Percentiles rank a stretch among this genome's conserved stretches.
Evolutionary conservation across 495 filamentous ascomycete genomes (phyloP).

Genomic region (Massariosphaeria phaeospora): DNA sequence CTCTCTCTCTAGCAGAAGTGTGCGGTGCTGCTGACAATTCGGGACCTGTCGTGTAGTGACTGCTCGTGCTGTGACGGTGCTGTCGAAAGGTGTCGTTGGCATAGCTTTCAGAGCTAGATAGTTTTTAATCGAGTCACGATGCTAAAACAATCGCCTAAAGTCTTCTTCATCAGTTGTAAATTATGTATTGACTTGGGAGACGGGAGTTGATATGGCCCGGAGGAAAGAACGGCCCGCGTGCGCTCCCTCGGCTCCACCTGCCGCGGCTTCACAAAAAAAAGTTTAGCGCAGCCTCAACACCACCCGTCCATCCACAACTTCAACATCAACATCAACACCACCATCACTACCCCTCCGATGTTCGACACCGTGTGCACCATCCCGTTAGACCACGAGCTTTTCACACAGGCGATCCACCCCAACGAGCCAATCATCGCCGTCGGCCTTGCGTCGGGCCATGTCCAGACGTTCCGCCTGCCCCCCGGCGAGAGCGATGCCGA

Average conservation of each 20-base stretch:
- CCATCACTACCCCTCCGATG: slow-evolving; percentile 48
- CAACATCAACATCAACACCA: neutral
- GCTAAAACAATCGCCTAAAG: no score
- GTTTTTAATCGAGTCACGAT: no score
- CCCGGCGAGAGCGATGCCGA: slow-evolving; percentile 42
- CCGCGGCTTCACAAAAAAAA: no score
- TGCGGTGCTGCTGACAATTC: slow-evolving; percentile 17
- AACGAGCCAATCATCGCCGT: slow-evolving; percentile 75
- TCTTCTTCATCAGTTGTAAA: no score
- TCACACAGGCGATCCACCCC: slow-evolving; percentile 83
- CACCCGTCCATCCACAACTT: neutral
- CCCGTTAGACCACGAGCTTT: slow-evolving; percentile 79
- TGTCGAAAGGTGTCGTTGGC: no score
- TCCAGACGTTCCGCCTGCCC: slow-evolving; percentile 79
- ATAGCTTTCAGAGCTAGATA: no score
- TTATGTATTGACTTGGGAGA: no score
- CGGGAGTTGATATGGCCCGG: no score
- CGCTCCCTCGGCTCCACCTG: no score
- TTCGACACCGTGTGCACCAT: slow-evolving; percentile 88
- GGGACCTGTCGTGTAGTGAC: slow-evolving; percentile 21
- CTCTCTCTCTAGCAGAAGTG: slow-evolving; percentile 10
- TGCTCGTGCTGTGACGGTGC: slow-evolving; percentile 32
- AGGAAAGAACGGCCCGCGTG: no score
- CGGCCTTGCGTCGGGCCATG: slow-evolving; percentile 78
- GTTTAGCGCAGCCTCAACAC: no score